Conservation (phyloP, 2,329 filamentous ascomycete genomes). For the Triangularia verruculosa region DNA sequence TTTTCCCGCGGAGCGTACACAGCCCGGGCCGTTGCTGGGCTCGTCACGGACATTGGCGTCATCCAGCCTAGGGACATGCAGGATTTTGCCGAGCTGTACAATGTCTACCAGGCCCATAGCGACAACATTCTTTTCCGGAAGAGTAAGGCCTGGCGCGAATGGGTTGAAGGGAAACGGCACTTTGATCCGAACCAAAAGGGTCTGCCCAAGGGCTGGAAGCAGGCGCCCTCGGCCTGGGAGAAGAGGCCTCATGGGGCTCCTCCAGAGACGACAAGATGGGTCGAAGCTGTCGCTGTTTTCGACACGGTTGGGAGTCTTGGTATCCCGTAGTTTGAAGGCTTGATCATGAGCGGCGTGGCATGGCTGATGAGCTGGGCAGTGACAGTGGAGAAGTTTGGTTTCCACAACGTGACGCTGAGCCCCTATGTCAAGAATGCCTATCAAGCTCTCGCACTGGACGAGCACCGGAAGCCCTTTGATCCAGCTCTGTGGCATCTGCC, state of each 20-base stretch:
- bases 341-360: constrained; percentile 15
- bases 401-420: not conserved
- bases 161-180: not conserved
- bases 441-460: constrained; percentile 54
- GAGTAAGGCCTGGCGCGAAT: constrained; percentile 13
- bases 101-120: constrained; percentile 11
- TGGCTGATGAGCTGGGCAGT: constrained; percentile 22
- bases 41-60: constrained; percentile 30
- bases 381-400: constrained; percentile 8
- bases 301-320: constrained; percentile 43
- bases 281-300: constrained; percentile 36
- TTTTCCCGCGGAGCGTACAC: constrained; percentile 39
- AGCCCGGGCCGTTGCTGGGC: constrained; percentile 34
- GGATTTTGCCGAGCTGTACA: constrained; percentile 27
- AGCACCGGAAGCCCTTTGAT: constrained; percentile 39
- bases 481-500: constrained; percentile 30
- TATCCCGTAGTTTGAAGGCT: constrained; percentile 19
- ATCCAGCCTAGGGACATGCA: constrained; percentile 29
- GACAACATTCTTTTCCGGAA: not conserved
- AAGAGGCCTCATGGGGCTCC: not conserved
- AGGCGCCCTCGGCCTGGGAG: not conserved
- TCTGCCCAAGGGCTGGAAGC: not conserved
- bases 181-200: not conserved
- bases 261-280: not conserved
- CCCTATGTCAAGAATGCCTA: constrained; percentile 50